A percentile compares a stretch with the other conserved stretches of the same genome.
phyloP scores from a whole-genome alignment of 441 rosid genomes.

The Populus hybrid region DNA sequence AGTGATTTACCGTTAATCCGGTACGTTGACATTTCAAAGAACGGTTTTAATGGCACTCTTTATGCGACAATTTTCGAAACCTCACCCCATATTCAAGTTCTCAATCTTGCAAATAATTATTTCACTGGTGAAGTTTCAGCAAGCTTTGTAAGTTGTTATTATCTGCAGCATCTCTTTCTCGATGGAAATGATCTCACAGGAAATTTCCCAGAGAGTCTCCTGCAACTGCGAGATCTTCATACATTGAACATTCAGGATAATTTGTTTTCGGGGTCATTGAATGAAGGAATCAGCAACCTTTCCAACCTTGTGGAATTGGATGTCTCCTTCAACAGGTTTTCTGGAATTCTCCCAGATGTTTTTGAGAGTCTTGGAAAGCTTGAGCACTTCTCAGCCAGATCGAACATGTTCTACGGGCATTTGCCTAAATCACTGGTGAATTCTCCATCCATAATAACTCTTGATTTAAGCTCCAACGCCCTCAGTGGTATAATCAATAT shows the following conservation, averaged over 20 bases:
- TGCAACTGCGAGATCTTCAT: not conserved
- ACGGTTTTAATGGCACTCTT: not conserved
- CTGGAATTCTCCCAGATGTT: constrained; percentile 14
- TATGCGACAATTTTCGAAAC: not conserved
- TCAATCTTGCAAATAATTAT: constrained; percentile 2
- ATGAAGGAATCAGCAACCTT: not conserved
- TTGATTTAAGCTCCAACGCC: too few species aligned
- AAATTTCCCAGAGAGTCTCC: not conserved
- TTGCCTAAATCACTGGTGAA: too few species aligned
- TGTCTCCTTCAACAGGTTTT: constrained; percentile 8
- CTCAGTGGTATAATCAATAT: too few species aligned
- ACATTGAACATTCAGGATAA: constrained; percentile 10
- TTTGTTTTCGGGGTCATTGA: not conserved
- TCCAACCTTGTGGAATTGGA: constrained; percentile 12
- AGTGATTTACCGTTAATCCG: not conserved
- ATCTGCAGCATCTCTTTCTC: constrained; percentile 6
- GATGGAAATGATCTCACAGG: not conserved
- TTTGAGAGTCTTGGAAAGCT: constrained; percentile 1
- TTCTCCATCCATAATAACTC: too few species aligned
- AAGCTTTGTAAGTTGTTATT: not conserved
- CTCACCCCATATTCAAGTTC: not conserved
- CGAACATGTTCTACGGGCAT: too few species aligned
- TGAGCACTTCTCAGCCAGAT: too few species aligned
- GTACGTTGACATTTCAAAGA: constrained; percentile 9
- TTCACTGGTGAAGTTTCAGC: constrained; percentile 3